Base-by-base conservation (phyloP, 768 basidiomycete genomes). In the Suillus brevipes region DNA sequence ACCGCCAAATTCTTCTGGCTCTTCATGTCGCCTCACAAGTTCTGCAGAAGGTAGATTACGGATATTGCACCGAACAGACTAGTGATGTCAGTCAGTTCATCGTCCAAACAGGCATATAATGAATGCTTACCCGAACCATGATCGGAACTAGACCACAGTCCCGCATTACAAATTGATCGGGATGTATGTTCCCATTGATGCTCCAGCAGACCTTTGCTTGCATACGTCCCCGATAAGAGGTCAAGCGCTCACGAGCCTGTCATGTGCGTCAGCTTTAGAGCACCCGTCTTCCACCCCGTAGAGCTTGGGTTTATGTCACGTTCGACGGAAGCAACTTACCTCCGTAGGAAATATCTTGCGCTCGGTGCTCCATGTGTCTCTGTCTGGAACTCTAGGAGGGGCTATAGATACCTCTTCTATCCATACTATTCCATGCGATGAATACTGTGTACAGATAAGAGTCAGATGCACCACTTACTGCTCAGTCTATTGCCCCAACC, bases 1-100 rank as follows among this genome's bases (percentile, higher is more conserved):
- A 36, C 97, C 97, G 61, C 97, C 97, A 73, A 98, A 98, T 77
- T 99, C 97, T 79, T 97, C 95, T 1, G 97, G 89, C 72, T 99
- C 97, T 83, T 99, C 97, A 74, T 97, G 91, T 66, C 90, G 89
- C 63, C 82, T 80, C 63, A 99, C 94, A 53, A 99, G 88, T 55
- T 94, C 90, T 10, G 90, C 85, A 10, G 97, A 92, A 2, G 94
- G 87, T 77, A 97, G 84, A 40, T 84, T 84, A 53, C 89, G 89
- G n/a, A 99, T 78, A 77, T 98, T 97, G 74, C 97, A 99, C 65
- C 97, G 83, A 25, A 87, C 89, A 10, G 97, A 98, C 93, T 97
- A 68, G 6, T 42, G 12, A 58, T 25, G 23, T 0, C 2, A 25
- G 37, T 73, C 52, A 67, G 37, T 60, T 49, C 23, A 40, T 38